These are phyloP conservation scores for Microsporum ferrugineum DNA, from an alignment of 2,329 filamentous ascomycete species.

Conservation along the genomic window DNA sequence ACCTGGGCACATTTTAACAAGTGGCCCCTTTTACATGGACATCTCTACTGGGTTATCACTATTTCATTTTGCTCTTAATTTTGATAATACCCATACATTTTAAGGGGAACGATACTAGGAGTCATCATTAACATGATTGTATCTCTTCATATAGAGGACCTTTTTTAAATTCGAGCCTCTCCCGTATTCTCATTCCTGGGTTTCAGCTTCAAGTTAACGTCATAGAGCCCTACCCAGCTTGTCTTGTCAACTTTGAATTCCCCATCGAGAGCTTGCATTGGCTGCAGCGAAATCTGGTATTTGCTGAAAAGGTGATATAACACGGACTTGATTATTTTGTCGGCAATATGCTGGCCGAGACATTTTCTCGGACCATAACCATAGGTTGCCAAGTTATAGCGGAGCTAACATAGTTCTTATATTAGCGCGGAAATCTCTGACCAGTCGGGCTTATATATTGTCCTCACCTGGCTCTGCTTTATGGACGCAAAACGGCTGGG, in stretches of 20 bases:
- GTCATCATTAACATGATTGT: too few relatives aligned
- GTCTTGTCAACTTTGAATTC: neutral
- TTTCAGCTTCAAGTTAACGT: neutral
- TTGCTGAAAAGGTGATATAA: neutral
- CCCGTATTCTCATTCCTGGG: neutral
- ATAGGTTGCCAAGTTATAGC: slow-evolving; percentile 3
- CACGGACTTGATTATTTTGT: neutral
- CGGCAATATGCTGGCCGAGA: neutral
- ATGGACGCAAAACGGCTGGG: slow-evolving; percentile 19
- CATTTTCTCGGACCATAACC: slow-evolving; percentile 6
- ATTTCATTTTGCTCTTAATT: too few relatives aligned
- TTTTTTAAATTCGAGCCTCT: neutral
- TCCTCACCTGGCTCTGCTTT: neutral
- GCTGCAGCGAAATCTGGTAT: neutral
- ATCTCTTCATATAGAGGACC: neutral
- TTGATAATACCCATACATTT: too few relatives aligned
- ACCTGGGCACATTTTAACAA: too few relatives aligned
- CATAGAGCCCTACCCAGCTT: neutral
- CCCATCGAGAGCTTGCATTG: neutral
- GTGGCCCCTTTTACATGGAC: too few relatives aligned
- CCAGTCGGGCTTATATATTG: neutral
- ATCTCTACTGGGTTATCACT: too few relatives aligned
- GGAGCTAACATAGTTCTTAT: neutral
- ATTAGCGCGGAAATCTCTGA: neutral
- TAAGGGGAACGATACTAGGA: too few relatives aligned